These are phyloP conservation scores for Erodium moschatum DNA, from an alignment of 441 rosid species.

Conservation along the genomic window DNA sequence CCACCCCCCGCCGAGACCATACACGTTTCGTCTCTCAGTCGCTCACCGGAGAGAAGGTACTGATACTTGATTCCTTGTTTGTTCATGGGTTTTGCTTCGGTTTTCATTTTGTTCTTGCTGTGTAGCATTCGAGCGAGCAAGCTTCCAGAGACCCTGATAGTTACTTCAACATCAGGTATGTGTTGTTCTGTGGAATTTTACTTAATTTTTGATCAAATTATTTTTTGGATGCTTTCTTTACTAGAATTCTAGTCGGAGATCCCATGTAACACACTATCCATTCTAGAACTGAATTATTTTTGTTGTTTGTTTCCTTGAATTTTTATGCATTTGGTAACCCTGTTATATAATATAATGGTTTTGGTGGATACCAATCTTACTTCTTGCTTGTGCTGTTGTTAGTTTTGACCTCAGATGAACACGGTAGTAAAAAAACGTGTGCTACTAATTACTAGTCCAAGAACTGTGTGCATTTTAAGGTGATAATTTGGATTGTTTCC, in stretches of 20 bases:
- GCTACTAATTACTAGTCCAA: background rate
- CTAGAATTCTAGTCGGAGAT: background rate
- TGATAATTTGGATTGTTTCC: background rate
- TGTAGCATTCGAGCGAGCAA: slow-evolving; percentile 67
- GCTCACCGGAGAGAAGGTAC: slow-evolving; percentile 71
- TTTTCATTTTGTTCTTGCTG: slow-evolving; percentile 5
- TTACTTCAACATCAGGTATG: slow-evolving; percentile 78
- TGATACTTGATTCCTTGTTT: background rate
- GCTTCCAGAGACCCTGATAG: slow-evolving; percentile 79
- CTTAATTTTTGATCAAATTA: background rate
- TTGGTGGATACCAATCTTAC: background rate
- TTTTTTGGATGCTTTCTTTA: background rate
- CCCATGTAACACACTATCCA: too few relatives aligned
- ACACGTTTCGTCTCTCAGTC: slow-evolving; percentile 63
- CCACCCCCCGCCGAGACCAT: slow-evolving; percentile 88
- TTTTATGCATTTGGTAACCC: background rate
- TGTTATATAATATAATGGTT: background rate
- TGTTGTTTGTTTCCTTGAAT: background rate
- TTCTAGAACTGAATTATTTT: background rate
- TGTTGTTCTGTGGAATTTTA: background rate
- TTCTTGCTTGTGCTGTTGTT: background rate
- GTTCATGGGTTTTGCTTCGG: background rate
- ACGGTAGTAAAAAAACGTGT: background rate
- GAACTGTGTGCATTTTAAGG: background rate
- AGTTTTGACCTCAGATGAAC: background rate